Evolutionary conservation across 441 rosid species (phyloP).

Genomic region (Gossypium laxum): DNA sequence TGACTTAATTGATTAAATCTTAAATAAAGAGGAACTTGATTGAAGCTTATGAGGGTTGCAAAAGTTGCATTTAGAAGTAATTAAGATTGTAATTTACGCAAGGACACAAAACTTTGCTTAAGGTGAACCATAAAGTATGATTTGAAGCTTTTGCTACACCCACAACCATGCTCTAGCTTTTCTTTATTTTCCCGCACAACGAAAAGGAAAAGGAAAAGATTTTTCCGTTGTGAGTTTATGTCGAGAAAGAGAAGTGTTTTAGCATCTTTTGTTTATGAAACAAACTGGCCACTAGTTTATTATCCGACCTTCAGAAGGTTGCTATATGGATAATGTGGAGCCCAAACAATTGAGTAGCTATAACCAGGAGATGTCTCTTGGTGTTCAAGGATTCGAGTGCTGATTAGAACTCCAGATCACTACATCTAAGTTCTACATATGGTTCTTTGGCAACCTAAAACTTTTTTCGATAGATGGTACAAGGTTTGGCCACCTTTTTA

Average conservation of each 20-base stretch:
- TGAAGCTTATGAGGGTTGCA: neutral
- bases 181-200: neutral
- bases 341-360: neutral
- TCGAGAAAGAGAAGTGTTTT: neutral
- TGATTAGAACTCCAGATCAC: neutral
- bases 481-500: neutral
- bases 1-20: neutral
- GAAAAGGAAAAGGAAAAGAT: neutral
- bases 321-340: neutral
- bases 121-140: neutral
- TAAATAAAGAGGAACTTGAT: neutral
- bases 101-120: neutral
- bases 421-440: neutral
- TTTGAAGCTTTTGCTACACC: neutral
- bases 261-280: neutral
- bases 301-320: neutral
- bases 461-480: neutral
- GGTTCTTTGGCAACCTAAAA: neutral
- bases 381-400: neutral
- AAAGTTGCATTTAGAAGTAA: neutral
- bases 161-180: neutral
- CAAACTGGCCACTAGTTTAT: neutral
- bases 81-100: neutral
- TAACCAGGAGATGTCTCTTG: neutral
- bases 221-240: neutral